phyloP scores from a whole-genome alignment of 2,329 filamentous ascomycete species.

The Epichloe uncinata region DNA sequence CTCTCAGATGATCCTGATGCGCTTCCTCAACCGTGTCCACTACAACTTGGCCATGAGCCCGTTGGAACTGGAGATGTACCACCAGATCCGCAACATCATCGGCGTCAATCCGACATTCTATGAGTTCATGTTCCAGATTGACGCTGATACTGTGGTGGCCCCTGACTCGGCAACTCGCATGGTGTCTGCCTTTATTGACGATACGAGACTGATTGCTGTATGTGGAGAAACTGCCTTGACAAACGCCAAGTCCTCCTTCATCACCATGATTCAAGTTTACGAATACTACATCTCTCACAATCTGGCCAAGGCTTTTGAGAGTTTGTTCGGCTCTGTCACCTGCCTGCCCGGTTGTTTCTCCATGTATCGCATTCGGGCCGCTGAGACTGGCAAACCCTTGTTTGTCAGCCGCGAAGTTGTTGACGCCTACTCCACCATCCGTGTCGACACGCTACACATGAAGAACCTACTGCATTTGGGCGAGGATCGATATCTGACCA shows the following conservation, averaged over 20 bases:
- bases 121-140: slow-evolving; percentile 91
- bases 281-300: slow-evolving; percentile 99
- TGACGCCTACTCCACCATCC: slow-evolving; percentile 77
- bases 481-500: slow-evolving; percentile 95
- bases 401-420: slow-evolving; percentile 92
- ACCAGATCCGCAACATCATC: slow-evolving; percentile 97
- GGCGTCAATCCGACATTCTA: slow-evolving; percentile 98
- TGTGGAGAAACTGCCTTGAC: slow-evolving; percentile 91
- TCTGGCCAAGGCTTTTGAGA: slow-evolving; percentile 91
- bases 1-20: slow-evolving; percentile 96
- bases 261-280: slow-evolving; percentile 99
- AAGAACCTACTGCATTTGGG: slow-evolving; percentile 95
- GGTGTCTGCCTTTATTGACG: slow-evolving; percentile 78
- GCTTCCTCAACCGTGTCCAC: slow-evolving; percentile 97
- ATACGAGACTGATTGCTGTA: slow-evolving; percentile 83
- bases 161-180: slow-evolving; percentile 83
- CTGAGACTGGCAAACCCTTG: slow-evolving; percentile 86
- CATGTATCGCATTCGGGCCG: slow-evolving; percentile 94
- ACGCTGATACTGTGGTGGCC: slow-evolving; percentile 91
- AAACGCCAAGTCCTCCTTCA: slow-evolving; percentile 84
- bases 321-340: slow-evolving; percentile 90
- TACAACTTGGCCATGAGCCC: slow-evolving; percentile 96
- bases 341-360: slow-evolving; percentile 98
- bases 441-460: slow-evolving; percentile 96
- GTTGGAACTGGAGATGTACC: slow-evolving; percentile 93